Evolutionary conservation across 345 rosid genomes (phyloP).

Genomic region (Kandelia obovata): DNA sequence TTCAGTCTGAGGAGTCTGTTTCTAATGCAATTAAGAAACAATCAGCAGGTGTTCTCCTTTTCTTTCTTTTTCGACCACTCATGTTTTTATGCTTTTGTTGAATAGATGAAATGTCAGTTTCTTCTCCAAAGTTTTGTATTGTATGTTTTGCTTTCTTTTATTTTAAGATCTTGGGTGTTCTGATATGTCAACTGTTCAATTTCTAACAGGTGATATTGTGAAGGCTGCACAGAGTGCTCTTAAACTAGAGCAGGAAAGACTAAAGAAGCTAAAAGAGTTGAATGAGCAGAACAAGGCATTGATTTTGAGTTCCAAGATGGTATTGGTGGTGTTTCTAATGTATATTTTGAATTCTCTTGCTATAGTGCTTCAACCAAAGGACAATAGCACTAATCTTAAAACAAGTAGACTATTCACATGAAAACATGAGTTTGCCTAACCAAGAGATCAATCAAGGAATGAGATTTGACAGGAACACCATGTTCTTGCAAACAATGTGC

Average conservation of each 20-base stretch:
- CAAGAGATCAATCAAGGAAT: too few relatives aligned
- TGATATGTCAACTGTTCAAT: not conserved
- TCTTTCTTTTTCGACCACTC: not conserved
- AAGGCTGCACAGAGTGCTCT: slow-evolving; percentile 73
- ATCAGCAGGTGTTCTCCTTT: slow-evolving; percentile 36
- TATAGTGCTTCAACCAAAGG: not conserved
- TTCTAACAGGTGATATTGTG: slow-evolving; percentile 42
- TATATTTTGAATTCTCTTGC: slow-evolving; percentile 2
- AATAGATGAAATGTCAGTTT: not conserved
- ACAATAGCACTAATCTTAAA: not conserved
- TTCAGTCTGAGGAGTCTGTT: slow-evolving; percentile 25
- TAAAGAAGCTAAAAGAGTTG: slow-evolving; percentile 55
- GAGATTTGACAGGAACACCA: too few relatives aligned
- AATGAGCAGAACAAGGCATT: slow-evolving; percentile 45
- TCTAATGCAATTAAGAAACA: slow-evolving; percentile 28
- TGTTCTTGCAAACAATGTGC: too few relatives aligned
- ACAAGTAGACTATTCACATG: too few relatives aligned
- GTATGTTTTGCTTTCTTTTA: not conserved
- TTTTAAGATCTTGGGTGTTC: not conserved
- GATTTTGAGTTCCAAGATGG: slow-evolving; percentile 48
- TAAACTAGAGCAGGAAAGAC: slow-evolving; percentile 58
- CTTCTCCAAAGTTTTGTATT: not conserved
- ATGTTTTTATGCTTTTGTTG: not conserved
- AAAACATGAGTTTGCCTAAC: too few relatives aligned
- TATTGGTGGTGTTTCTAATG: slow-evolving; percentile 23